These are phyloP conservation scores for Glomus cerebriforme DNA, from an alignment of 192 early-diverging fungal genomes.

Conservation along the genomic window DNA sequence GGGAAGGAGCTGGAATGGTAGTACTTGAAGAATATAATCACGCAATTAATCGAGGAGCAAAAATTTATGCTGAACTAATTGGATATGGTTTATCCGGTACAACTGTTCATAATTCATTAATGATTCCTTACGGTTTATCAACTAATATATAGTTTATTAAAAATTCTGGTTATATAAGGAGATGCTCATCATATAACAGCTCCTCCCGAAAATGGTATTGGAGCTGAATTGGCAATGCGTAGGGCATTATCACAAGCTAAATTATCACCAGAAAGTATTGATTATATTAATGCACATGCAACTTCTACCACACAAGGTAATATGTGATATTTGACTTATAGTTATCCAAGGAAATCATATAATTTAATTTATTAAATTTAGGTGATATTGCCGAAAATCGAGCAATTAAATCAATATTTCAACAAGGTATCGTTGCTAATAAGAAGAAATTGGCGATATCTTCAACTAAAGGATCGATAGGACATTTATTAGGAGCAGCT, in stretches of 20 bases:
- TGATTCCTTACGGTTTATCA: neutral
- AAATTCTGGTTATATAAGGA: conserved; percentile 47
- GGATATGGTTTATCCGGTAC: conserved; percentile 87
- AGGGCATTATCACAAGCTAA: conserved; percentile 69
- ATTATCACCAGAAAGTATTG: conserved; percentile 62
- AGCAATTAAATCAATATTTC: conserved; percentile 83
- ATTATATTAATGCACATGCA: conserved; percentile 94
- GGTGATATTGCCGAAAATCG: conserved; percentile 86
- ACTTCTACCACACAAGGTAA: conserved; percentile 80
- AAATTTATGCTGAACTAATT: conserved; percentile 84
- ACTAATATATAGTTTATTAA: no score
- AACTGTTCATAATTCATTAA: neutral
- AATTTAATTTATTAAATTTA: neutral
- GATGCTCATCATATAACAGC: conserved; percentile 95
- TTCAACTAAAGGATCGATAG: conserved; percentile 89
- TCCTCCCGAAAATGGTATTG: conserved; percentile 80
- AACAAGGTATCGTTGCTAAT: conserved; percentile 5
- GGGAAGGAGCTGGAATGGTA: conserved; percentile 87
- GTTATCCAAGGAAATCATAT: no score
- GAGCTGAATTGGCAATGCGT: conserved; percentile 87
- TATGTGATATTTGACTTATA: no score
- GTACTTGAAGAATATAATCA: conserved; percentile 91
- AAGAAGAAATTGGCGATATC: conserved; percentile 69
- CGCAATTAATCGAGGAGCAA: conserved; percentile 80
- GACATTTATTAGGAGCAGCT: conserved; percentile 94